Base-by-base conservation (phyloP, 768 basidiomycete genomes). In the Goffeauzyma gilvescens region DNA sequence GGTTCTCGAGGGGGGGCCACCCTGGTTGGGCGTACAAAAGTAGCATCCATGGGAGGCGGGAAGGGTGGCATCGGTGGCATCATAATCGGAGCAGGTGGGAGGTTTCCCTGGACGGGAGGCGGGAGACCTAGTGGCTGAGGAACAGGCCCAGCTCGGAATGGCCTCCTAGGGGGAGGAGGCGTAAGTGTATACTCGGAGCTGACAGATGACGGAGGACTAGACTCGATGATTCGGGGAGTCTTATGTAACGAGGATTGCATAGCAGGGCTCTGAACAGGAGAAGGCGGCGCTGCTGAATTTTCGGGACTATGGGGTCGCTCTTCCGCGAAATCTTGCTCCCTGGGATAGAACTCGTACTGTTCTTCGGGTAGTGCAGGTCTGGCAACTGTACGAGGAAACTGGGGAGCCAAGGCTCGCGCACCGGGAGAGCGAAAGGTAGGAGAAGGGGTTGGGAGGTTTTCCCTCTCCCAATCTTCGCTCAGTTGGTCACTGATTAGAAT, bases 1-100 rank as follows among this genome's bases (percentile, higher is more conserved):
- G 62, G 59, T 52, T 63, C 59, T 30, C 62, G 51, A 27, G 56
- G 50, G 46, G 55, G 55, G 32, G 60, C 64, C 25, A 64, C 50
- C 58, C 46, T 38, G 52, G 58, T 40, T 57, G 50, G 47, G 22
- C 48, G 47, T 4, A 37, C 35, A 37, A 50, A 52, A 17, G 24
- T 32, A 14, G 32, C 38, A 26, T 34, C 33, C 48, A 49, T 45
- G 10, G 21, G 18, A 12, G 41, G 45, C 37, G 51, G 41, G 3
- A 37, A 26, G 38, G 40, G 35, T 13, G 37, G 35, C 3, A 31
- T 38, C 13, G 44, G 44, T 3, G 38, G 33, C 31, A 45, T 33
- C 7, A 23, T 30, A 12, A 26, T 30, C 9, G 44, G 44, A n/a
- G 32, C 24, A 10, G 38, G 32, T 6, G 32, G 38, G n/a, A n/a